These are phyloP conservation scores for Microdochium bolleyi DNA, from an alignment of 2,329 filamentous ascomycete genomes.

Conservation along the genomic window DNA sequence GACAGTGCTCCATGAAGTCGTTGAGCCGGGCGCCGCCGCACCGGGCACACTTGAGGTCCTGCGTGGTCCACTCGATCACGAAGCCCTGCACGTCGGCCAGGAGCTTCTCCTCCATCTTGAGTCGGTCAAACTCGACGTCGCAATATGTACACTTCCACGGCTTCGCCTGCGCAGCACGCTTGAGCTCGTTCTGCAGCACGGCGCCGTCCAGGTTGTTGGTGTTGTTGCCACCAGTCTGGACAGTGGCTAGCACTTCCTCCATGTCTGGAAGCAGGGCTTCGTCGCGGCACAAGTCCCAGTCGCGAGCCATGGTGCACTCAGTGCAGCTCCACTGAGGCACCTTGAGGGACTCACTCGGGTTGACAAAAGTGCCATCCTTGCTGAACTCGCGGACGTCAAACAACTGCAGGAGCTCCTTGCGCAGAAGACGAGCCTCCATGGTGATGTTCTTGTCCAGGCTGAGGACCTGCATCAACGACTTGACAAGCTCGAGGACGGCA, in stretches of 20 bases:
- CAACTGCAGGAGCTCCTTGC: conserved; percentile 80
- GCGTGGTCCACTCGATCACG: conserved; percentile 74
- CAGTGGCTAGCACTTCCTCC: conserved; percentile 8
- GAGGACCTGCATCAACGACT: conserved; percentile 86
- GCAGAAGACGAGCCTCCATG: conserved; percentile 77
- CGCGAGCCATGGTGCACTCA: conserved; percentile 80
- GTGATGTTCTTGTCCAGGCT: conserved; percentile 85
- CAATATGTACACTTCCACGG: conserved; percentile 76
- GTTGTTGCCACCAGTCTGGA: conserved; percentile 2
- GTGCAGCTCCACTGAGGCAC: conserved; percentile 76
- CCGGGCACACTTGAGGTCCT: conserved; percentile 75
- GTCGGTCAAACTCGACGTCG: conserved; percentile 64
- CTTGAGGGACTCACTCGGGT: conserved; percentile 69
- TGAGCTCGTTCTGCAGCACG: conserved; percentile 7
- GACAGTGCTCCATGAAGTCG: conserved; percentile 95
- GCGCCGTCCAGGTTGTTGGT: conserved; percentile 4
- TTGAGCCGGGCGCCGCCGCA: conserved; percentile 73
- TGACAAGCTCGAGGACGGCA: conserved; percentile 83
- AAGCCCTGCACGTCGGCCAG: conserved; percentile 68
- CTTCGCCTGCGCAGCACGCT: conserved; percentile 23
- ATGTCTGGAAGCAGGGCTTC: conserved; percentile 62
- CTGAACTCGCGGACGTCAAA: conserved; percentile 96
- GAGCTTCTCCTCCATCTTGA: conserved; percentile 76
- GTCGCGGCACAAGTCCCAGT: conserved; percentile 89
- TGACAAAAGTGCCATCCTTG: conserved; percentile 77